Evolutionary conservation across 164 flowering plant species (phyloP).

Genomic region (Stephania cephalantha): DNA sequence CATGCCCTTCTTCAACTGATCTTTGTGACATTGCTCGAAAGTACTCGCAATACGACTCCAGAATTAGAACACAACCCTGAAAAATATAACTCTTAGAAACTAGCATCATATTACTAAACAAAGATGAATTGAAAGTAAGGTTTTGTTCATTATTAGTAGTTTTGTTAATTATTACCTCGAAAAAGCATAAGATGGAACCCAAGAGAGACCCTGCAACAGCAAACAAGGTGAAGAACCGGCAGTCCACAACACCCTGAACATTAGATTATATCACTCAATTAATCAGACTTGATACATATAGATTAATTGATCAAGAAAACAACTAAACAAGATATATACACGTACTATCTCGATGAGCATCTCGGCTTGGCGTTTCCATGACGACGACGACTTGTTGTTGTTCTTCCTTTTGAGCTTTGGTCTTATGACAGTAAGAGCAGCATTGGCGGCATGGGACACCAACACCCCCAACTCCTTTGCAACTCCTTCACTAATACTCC

Average conservation of each 20-base stretch:
- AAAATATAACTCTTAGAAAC: slow-evolving; percentile 8
- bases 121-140: background rate
- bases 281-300: background rate
- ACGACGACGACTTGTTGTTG: background rate
- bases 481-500: background rate
- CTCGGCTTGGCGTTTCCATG: slow-evolving; percentile 34
- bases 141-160: background rate
- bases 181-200: slow-evolving; percentile 69
- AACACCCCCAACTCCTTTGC: slow-evolving; percentile 18
- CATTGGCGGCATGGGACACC: slow-evolving; percentile 8
- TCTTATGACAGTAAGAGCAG: slow-evolving; percentile 14
- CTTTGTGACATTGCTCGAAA: slow-evolving; percentile 35
- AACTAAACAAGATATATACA: slow-evolving; percentile 20
- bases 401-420: slow-evolving; percentile 17
- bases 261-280: background rate
- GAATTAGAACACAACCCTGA: slow-evolving; percentile 58
- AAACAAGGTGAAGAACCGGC: slow-evolving; percentile 68
- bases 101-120: background rate
- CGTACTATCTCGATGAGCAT: slow-evolving; percentile 52
- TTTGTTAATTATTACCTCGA: slow-evolving; percentile 48
- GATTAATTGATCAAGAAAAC: background rate
- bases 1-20: slow-evolving; percentile 43
- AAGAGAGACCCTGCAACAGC: slow-evolving; percentile 69
- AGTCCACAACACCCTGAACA: slow-evolving; percentile 56
- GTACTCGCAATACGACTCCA: slow-evolving; percentile 56